Evolutionary conservation across 2,329 filamentous ascomycete species (phyloP), one percentile per base, ranked within the genome.

Genomic region (Calonectria hongkongensis): DNA sequence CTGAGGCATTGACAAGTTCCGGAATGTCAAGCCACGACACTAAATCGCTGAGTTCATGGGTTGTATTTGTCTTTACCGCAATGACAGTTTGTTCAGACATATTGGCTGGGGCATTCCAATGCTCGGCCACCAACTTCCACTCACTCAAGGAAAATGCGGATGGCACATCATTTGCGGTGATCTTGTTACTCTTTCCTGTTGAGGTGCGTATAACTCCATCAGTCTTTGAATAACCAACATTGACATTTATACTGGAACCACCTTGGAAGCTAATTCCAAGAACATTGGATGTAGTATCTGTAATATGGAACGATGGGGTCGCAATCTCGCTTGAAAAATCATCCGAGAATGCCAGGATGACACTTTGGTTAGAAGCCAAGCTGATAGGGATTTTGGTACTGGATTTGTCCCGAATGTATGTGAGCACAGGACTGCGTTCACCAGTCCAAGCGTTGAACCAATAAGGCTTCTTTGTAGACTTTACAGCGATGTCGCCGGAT

Each of bases 41-140:
- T 10, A 41, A 21, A 15, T 4, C 25, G 1, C 13, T 36, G 21
- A 68, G 8, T 1, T 48, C n/a, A 45, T 65, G 50, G 4, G 65
- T 64, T 0, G 58, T 60, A 36, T 72, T 72, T 13, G 28, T 25
- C 65, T 62, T 72, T 7, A 4, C 36, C 10, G 65, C 65, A 12
- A 67, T 56, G 13, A 60, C 21, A 3, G 58, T 58, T n/a, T 47
- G 16, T 1, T 45, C 39, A 21, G 39, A 36, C 2, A 68, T 16
- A 18, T 72, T 60, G 8, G 28, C 18, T 15, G 70, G 65, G 4
- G 66, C 66, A 8, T 68, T 36, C 70, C 70, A 72, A 7, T 64
- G 66, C 30, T 72, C 70, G 4, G 43, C 70, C 2, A 50, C 36
- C 39, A 72, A 54, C 8, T 28, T 60, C 70, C 70, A 72, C 3